Conservation (phyloP, 352 stramenopile species). For the Phytophthora sojae region DNA sequence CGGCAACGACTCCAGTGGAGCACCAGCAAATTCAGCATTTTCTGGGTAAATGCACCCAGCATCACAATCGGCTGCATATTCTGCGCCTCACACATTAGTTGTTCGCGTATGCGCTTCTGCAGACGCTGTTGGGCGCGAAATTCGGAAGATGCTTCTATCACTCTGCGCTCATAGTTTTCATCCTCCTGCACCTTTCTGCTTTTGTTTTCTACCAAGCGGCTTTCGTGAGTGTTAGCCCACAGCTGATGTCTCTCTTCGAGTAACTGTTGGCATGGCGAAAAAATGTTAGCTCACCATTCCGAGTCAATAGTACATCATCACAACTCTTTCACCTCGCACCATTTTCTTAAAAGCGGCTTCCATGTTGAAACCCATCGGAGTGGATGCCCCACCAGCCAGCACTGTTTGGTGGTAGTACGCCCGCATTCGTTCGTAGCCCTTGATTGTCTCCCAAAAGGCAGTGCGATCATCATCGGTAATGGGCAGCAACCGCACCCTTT, state of each 20-base stretch:
- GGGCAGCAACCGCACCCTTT: slow-evolving; percentile 51
- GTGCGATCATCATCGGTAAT: slow-evolving; percentile 48
- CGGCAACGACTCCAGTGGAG: slow-evolving; percentile 48
- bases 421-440: slow-evolving; percentile 51
- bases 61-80: slow-evolving; percentile 57
- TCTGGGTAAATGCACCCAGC: slow-evolving; percentile 56
- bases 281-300: not conserved
- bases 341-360: slow-evolving; percentile 60
- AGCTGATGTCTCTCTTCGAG: slow-evolving; percentile 50
- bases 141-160: slow-evolving; percentile 55
- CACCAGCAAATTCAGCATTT: slow-evolving; percentile 42
- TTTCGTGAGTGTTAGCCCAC: slow-evolving; percentile 52
- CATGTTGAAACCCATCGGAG: slow-evolving; percentile 66
- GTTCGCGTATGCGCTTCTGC: slow-evolving; percentile 44
- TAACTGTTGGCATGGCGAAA: slow-evolving; percentile 33
- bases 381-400: slow-evolving; percentile 41
- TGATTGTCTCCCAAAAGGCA: slow-evolving; percentile 57
- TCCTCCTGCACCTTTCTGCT: slow-evolving; percentile 55
- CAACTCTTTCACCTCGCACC: slow-evolving; percentile 20
- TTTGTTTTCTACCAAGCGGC: slow-evolving; percentile 37
- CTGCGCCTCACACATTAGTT: slow-evolving; percentile 44
- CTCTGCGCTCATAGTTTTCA: slow-evolving; percentile 51
- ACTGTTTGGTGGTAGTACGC: slow-evolving; percentile 40
- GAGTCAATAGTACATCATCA: not conserved
- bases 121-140: slow-evolving; percentile 55